Base-by-base conservation (phyloP, 2,329 filamentous ascomycete species). In the Xylaria sp. region DNA sequence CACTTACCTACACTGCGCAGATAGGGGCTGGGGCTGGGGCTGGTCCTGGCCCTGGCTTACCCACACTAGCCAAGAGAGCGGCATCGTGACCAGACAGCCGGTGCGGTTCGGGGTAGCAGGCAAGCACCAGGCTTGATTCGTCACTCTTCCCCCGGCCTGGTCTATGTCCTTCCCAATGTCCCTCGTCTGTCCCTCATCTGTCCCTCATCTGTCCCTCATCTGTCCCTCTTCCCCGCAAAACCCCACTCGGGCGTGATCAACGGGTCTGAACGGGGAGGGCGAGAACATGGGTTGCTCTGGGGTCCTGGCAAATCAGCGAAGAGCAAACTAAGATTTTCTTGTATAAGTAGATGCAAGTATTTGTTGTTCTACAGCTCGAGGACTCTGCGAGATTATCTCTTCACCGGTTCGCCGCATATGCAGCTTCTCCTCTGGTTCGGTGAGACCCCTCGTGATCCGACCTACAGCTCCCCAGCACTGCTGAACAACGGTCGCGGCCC, bases 171-270 rank as follows among this genome's bases (percentile, higher is more conserved):
- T 25, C 37, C 49, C 47, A 57, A 60, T 23, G 27, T 53, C 38
- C 33, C 13, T 35, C 31, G 21, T 56, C 56, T 60, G 52, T 60
- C 63, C 63, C 63, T 56, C 63, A 63, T 60, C 58, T 60, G 52
- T 60, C 63, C 63, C 63, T 56, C 63, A 63, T 60, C 58, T 60
- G 52, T 60, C 63, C 63, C 63, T 56, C 63, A 63, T 60, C 58
- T 60, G 52, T 60, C 63, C 63, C 63, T 56, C 63, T n/a, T n/a
- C n/a, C n/a, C n/a, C n/a, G n/a, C n/a, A n/a, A n/a, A n/a, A 33
- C 47, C 48, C 58, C 52, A 55, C 52, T 52, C 13, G 33, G 33
- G 19, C 38, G 37, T 38, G 43, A 43, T 55, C 38, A 47, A 53
- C 37, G 31, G 31, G 54, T 35, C 37, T 55, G 46, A 47, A 53